Percentiles rank a stretch among this genome's conserved stretches.
phyloP scores from a whole-genome alignment of 805 yeast species.

The Wickerhamiella occidentalis region DNA sequence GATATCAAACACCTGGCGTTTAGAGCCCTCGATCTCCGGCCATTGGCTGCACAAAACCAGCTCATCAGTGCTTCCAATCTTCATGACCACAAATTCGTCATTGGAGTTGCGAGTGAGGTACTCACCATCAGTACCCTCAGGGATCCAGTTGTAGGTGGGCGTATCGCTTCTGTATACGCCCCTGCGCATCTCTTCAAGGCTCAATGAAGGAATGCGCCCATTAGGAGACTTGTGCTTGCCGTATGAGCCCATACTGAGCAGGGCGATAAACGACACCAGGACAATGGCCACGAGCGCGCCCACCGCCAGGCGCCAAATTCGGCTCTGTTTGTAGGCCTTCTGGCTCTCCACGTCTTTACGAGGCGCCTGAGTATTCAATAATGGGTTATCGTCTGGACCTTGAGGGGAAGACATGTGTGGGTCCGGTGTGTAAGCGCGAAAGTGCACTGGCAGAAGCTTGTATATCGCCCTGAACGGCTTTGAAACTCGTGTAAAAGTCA shows the following conservation, averaged over 20 bases:
- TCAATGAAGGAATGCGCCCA: conserved; percentile 11
- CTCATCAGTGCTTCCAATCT: conserved; percentile 8
- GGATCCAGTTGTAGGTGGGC: conserved; percentile 16
- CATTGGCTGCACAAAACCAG: conserved; percentile 17
- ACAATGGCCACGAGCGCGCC: conserved; percentile 1
- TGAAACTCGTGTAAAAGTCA: too few relatives aligned
- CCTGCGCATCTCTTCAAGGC: conserved; percentile 16
- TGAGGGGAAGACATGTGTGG: conserved; percentile 6
- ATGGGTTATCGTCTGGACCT: neutral
- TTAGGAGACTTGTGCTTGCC: neutral
- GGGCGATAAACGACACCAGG: neutral
- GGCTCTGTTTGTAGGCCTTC: neutral
- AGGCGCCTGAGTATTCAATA: neutral
- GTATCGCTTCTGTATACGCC: conserved; percentile 15
- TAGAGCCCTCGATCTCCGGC: conserved; percentile 33
- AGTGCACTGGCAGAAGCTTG: neutral
- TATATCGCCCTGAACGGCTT: neutral
- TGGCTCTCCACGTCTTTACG: neutral
- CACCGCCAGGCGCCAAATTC: conserved; percentile 1
- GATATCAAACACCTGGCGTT: conserved; percentile 32
- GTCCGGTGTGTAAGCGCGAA: conserved; percentile 3
- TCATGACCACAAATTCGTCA: neutral
- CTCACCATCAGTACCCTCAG: conserved; percentile 19
- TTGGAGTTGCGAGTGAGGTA: conserved; percentile 8
- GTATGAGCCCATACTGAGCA: neutral